Conservation (phyloP, 352 stramenopile species). For the Phytopythium cucurbitacearum region DNA sequence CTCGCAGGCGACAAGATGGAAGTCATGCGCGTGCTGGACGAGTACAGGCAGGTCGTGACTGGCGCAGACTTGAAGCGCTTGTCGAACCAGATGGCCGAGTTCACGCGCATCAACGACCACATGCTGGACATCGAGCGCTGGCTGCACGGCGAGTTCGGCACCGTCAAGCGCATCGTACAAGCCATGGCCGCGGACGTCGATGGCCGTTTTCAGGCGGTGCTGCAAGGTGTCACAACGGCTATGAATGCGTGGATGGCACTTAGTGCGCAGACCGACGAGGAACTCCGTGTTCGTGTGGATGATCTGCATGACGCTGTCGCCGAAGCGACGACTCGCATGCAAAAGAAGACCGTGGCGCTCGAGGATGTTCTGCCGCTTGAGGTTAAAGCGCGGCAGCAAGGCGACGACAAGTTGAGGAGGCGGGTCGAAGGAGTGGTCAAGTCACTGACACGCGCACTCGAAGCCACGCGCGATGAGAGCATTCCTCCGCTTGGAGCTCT, state of each 20-base stretch:
- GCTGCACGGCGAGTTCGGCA: slow-evolving; percentile 40
- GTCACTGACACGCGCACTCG: slow-evolving; percentile 23
- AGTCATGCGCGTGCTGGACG: slow-evolving; percentile 39
- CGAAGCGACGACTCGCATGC: slow-evolving; percentile 31
- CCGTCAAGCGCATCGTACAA: slow-evolving; percentile 55
- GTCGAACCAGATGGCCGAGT: slow-evolving; percentile 44
- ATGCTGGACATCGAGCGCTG: slow-evolving; percentile 52
- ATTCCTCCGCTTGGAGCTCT: slow-evolving; percentile 13
- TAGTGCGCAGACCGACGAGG: slow-evolving; percentile 19
- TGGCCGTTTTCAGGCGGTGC: slow-evolving; percentile 26
- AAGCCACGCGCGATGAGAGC: slow-evolving; percentile 22
- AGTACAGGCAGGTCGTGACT: slow-evolving; percentile 38
- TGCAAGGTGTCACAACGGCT: background rate
- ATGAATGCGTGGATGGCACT: background rate
- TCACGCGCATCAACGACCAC: slow-evolving; percentile 54
- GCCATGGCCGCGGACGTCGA: slow-evolving; percentile 30
- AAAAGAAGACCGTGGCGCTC: slow-evolving; percentile 42
- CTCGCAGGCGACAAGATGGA: slow-evolving; percentile 51
- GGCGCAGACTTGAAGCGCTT: slow-evolving; percentile 48
- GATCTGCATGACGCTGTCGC: slow-evolving; percentile 20
- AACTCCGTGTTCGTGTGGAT: slow-evolving; percentile 8
- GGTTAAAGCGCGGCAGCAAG: slow-evolving; percentile 50
- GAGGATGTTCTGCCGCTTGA: slow-evolving; percentile 66
- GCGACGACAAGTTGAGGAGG: slow-evolving; percentile 44
- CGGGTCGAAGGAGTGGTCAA: slow-evolving; percentile 45